Evolutionary conservation across 805 yeast genomes (phyloP), one percentile per base, ranked within the genome.

Genomic region (Saturnispora dispora): DNA sequence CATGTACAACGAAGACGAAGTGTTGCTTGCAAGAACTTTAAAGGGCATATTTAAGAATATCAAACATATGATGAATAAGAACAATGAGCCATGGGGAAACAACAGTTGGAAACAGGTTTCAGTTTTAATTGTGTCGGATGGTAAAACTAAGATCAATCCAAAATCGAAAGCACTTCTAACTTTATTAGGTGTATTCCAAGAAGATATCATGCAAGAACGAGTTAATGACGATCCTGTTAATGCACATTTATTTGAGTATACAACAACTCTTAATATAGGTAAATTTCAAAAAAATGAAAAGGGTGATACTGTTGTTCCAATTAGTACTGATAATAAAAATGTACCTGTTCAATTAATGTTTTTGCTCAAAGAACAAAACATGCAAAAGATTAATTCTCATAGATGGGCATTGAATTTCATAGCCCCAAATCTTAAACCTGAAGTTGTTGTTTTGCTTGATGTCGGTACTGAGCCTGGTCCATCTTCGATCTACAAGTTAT

Each of bases 341-440:
- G 78, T 82, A 3, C 98, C 98, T 1, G 85, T 88, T 8, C 98
- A 91, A 66, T 69, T 91, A 64, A 69, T 91, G 57, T 90, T 90
- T 65, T 85, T 96, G 57, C 71, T 91, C 58, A 90, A 90, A 64
- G 97, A 91, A 61, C 81, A 85, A 64, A 90, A 91, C 67, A 80
- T 84, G 57, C 84, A 87, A 65, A 91, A 91, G 62, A 90, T 91
- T 67, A 91, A 90, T 67, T 88, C 96, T 3, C 98, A 90, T 68
- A 76, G 97, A 64, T 90, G 98, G 98, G 89, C 95, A 39, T 83
- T 90, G 70, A 91, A 90, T 68, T 90, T 95, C 15, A 82, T 91
- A 67, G 88, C 88, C 28, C 88, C 91, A 46, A 76, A 85, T 44
- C 68, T 91, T 46, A 77, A 83, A 52, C 97, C 98, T 5, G 82